phyloP scores from a whole-genome alignment of 208 protist species.

The Trypanosoma conorhini region DNA sequence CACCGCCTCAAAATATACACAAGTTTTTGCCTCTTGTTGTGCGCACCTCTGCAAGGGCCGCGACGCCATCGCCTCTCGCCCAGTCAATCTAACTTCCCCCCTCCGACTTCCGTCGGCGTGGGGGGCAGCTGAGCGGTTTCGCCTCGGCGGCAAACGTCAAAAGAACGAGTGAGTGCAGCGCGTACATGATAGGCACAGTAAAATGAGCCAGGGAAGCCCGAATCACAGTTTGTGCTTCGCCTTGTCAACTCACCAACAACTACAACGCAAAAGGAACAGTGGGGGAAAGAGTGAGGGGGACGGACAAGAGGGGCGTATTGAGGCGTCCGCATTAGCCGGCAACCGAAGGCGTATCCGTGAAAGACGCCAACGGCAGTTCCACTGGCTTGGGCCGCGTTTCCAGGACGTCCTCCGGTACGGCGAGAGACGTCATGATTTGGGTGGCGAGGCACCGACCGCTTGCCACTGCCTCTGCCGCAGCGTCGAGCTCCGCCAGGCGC shows the following conservation, averaged over 20 bases:
- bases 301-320: not conserved
- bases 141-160: too few species aligned
- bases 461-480: conserved; percentile 30
- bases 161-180: too few species aligned
- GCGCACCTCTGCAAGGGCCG: not conserved
- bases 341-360: conserved; percentile 27
- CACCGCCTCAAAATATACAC: too few species aligned
- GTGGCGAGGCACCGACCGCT: conserved; percentile 13
- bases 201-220: too few species aligned
- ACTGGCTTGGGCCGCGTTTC: conserved; percentile 37
- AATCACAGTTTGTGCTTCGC: too few species aligned
- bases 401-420: conserved; percentile 68
- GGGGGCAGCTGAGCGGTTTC: too few species aligned
- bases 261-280: too few species aligned
- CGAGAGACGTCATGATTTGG: conserved; percentile 52
- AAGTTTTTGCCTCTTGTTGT: too few species aligned
- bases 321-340: not conserved
- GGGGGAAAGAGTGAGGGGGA: not conserved
- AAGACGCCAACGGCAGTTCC: conserved; percentile 28
- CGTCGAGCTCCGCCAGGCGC: conserved; percentile 36
- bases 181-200: too few species aligned
- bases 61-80: not conserved
- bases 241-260: too few species aligned
- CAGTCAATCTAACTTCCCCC: not conserved
- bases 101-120: not conserved